phyloP scores from a whole-genome alignment of 1,139 yeast species.

The Insectozyma bohioensis region DNA sequence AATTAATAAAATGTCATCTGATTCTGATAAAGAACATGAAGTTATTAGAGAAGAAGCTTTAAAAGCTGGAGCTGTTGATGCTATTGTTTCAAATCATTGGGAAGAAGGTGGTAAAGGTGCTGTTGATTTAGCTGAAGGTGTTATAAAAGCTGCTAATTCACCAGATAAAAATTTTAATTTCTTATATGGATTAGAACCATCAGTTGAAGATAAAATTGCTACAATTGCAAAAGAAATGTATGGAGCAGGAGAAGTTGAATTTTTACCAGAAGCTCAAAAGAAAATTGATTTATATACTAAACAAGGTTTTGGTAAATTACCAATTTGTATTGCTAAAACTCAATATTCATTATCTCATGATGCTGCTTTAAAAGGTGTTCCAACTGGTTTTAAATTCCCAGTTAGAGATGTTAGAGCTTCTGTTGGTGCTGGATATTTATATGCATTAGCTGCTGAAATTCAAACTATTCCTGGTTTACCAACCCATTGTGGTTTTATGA shows the following conservation, averaged over 20 bases:
- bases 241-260: constrained; percentile 69
- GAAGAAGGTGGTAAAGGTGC: constrained; percentile 98
- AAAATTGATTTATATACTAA: constrained; percentile 65
- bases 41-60: constrained; percentile 81
- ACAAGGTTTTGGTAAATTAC: constrained; percentile 74
- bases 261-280: constrained; percentile 63
- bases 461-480: constrained; percentile 85
- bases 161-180: constrained; percentile 58
- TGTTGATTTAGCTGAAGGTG: constrained; percentile 80
- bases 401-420: constrained; percentile 78
- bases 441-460: constrained; percentile 80
- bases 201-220: constrained; percentile 81
- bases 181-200: constrained; percentile 67
- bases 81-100: constrained; percentile 96
- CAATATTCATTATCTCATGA: constrained; percentile 83
- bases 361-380: constrained; percentile 79
- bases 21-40: constrained; percentile 79
- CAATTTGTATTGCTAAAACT: constrained; percentile 81
- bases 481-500: constrained; percentile 82
- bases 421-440: constrained; percentile 81
- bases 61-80: constrained; percentile 94
- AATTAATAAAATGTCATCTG: constrained; percentile 87
- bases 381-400: constrained; percentile 75
- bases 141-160: constrained; percentile 66
- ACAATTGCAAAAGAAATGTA: constrained; percentile 85